Evolutionary conservation across 176 grass and related monocot genomes (phyloP), one percentile per base, ranked within the genome.

Genomic region (Aegilops tauschii): DNA sequence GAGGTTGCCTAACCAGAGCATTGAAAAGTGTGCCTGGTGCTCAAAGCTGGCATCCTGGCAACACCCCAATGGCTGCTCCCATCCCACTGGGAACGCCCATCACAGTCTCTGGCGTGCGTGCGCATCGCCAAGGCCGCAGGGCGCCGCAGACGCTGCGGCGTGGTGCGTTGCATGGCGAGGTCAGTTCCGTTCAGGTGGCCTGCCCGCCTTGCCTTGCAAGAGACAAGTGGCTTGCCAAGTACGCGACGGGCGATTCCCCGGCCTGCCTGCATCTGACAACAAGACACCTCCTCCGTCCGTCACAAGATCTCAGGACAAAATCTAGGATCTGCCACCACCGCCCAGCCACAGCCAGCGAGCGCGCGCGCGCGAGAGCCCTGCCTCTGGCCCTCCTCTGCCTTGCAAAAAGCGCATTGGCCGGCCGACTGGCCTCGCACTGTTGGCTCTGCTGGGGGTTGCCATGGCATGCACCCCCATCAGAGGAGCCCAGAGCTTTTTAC

Each of bases 191-290:
- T 49, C 65, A 35, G 66, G 66, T 59, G 56, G 56, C 56, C 56
- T 59, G 20, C 65, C 18, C 66, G 77, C 21, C 90, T 88, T 91
- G 86, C 39, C 86, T 91, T 88, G 90, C 90, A 91, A 88, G 90
- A 88, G 86, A 91, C 86, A 88, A 69, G 65, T 80, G 52, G 59
- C 85, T 81, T 77, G 86, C 45, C 84, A 79, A 37, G 74, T 25
- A 69, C 79, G n/a, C 45, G 12, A 49, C 29, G 20, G 56, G 18
- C 7, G 77, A 70, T 77, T 16, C 73, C 73, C 54, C 63, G 54
- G 44, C 44, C 71, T 54, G 44, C 44, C 71, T 54, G 14, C 39
- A n/a, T 12, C 89, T 88, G 86, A 76, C 82, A 91, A 64, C 45
- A 88, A 71, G 58, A 77, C 67, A 68, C 82, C 49, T 20, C 54